Base-by-base conservation (phyloP, 257 asterid species). In the Forsythia viridissima region DNA sequence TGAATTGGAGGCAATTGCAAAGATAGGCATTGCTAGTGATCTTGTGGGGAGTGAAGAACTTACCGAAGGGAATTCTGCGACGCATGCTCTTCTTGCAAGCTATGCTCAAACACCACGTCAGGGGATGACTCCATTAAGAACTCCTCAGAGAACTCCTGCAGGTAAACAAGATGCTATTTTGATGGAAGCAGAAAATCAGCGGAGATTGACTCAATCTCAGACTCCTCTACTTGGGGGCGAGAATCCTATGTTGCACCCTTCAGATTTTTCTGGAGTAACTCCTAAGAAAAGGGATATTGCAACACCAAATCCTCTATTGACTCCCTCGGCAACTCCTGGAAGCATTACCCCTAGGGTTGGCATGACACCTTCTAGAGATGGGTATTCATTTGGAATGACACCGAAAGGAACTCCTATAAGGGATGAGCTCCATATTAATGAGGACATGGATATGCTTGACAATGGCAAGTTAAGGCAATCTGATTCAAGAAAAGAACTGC, bases 151-250 rank as follows among this genome's bases (percentile, higher is more conserved):
- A 79, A 96, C 99, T 52, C 99, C 99, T 70, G 89, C 95, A 37
- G 91, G 92, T 71, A 93, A 91, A 89, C 97, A 92, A 79, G 99
- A 96, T 46, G 93, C 99, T 6, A 87, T 96, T 67, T 91, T 93
- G 98, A 93, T 92, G 99, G 99, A 93, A 76, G 99, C 99, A 4
- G 97, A 96, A 89, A 96, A 93, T 72, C 97, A 92, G 84, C 88
- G 97, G 46, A 91, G 98, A 85, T 72, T 93, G 89, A 92, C 81
- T 41, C 91, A 85, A 41, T 89, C 98, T 38, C 99, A 93, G 83
- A 96, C 99, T 63, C 98, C 99, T n/a, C 86, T 96, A 88, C 91
- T 96, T 63, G 99, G 99, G 69, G 99, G 98, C 40, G 97, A 93
- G 18, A 96, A 96, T 77, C 99, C 99, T 5, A 80, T 91, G 91